These are phyloP conservation scores for Pogostemon cablin DNA, from an alignment of 257 asterid species.

Conservation along the genomic window DNA sequence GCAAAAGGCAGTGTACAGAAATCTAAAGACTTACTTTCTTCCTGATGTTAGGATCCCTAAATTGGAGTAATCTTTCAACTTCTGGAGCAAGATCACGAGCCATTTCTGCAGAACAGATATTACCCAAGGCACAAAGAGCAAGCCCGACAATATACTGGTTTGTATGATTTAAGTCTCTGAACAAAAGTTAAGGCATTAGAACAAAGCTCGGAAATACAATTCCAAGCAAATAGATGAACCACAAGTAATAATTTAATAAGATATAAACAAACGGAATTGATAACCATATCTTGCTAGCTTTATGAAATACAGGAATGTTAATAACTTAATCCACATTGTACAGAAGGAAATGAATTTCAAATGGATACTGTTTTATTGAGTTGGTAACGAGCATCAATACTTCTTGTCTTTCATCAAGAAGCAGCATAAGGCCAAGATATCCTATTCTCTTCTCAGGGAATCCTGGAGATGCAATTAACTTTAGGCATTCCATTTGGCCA, in stretches of 20 bases:
- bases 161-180: slow-evolving; percentile 95
- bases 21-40: slow-evolving; percentile 69
- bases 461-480: slow-evolving; percentile 92
- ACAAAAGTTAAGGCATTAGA: slow-evolving; percentile 52
- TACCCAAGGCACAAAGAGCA: slow-evolving; percentile 98
- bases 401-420: slow-evolving; percentile 99
- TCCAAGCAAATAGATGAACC: slow-evolving; percentile 33
- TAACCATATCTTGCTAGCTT: slow-evolving; percentile 9
- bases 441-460: slow-evolving; percentile 99
- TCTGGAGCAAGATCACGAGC: slow-evolving; percentile 99
- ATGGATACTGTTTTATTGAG: slow-evolving; percentile 96
- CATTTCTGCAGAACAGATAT: slow-evolving; percentile 98
- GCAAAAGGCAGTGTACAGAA: background rate
- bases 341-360: slow-evolving; percentile 25
- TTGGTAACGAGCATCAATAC: slow-evolving; percentile 98
- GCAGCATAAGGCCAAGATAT: slow-evolving; percentile 97
- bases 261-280: slow-evolving; percentile 16
- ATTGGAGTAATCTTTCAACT: slow-evolving; percentile 91
- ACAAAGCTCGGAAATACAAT: slow-evolving; percentile 27
- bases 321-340: slow-evolving; percentile 24
- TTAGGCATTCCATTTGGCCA: slow-evolving; percentile 99
- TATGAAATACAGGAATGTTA: slow-evolving; percentile 25
- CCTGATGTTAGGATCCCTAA: slow-evolving; percentile 95
- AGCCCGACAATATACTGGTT: slow-evolving; percentile 98
- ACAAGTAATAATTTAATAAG: slow-evolving; percentile 27